phyloP scores from a whole-genome alignment of 352 stramenopile genomes.

The Globisporangium rhizosaccharum region DNA sequence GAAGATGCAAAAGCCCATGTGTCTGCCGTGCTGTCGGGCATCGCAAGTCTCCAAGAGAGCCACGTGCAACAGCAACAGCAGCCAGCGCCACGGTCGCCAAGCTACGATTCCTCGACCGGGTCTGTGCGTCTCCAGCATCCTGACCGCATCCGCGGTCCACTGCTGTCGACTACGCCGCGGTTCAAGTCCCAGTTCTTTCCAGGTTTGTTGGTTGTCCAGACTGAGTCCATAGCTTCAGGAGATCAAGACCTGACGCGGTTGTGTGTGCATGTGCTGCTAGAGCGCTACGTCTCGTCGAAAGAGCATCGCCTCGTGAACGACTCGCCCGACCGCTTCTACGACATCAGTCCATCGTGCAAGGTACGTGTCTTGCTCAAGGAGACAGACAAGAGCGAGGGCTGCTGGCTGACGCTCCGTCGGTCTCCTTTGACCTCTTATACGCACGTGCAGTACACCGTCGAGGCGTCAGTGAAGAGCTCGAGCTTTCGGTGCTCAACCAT shows the following conservation, averaged over 20 bases:
- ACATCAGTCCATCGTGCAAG: constrained; percentile 63
- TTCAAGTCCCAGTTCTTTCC: constrained; percentile 71
- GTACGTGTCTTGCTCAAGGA: constrained; percentile 6
- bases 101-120: constrained; percentile 4
- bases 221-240: too few species aligned
- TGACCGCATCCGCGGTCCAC: constrained; percentile 36
- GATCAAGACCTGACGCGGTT: not conserved
- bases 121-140: constrained; percentile 14
- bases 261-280: constrained; percentile 15
- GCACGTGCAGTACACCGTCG: constrained; percentile 43
- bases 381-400: not conserved
- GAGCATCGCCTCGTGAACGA: constrained; percentile 49
- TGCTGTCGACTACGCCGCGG: constrained; percentile 55
- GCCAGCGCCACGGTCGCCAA: not conserved
- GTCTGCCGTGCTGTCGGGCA: constrained; percentile 26
- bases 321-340: constrained; percentile 63
- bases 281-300: constrained; percentile 67
- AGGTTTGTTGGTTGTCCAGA: constrained; percentile 20
- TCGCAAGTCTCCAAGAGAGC: not conserved
- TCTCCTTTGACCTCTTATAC: not conserved
- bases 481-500: constrained; percentile 62
- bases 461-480: constrained; percentile 55
- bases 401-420: not conserved
- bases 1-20: constrained; percentile 54
- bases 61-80: not conserved